Conservation (phyloP, 805 yeast genomes). For the Priceomyces haplophilus region DNA sequence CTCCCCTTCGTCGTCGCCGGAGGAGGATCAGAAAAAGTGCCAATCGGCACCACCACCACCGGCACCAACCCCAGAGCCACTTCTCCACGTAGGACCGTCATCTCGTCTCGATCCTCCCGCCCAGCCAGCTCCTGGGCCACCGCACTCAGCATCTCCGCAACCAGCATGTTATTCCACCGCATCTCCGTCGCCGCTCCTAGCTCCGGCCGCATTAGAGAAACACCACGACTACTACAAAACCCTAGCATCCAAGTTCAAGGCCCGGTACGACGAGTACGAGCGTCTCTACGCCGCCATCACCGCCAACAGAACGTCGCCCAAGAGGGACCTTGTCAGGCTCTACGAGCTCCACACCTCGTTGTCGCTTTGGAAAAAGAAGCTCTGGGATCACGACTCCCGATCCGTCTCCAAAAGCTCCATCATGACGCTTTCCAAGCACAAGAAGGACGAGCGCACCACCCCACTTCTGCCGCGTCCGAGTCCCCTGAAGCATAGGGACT, state of each 20-base stretch:
- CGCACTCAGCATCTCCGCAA: neutral
- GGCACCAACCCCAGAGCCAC: too few species aligned
- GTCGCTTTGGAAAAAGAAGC: slow-evolving; percentile 52
- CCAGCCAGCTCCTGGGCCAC: neutral
- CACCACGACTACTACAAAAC: slow-evolving; percentile 32
- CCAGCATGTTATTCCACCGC: neutral
- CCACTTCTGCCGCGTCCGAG: slow-evolving; percentile 2
- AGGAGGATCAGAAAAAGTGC: slow-evolving; percentile 10
- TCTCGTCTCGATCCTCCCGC: neutral
- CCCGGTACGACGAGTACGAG: slow-evolving; percentile 48
- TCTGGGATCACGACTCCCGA: slow-evolving; percentile 47
- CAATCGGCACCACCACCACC: slow-evolving; percentile 30
- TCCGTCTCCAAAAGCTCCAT: slow-evolving; percentile 29
- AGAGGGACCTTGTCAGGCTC: slow-evolving; percentile 35
- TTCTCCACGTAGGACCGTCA: neutral
- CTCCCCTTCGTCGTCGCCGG: slow-evolving; percentile 12
- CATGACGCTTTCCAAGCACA: slow-evolving; percentile 39
- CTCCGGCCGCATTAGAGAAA: too few species aligned
- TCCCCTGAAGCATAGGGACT: neutral
- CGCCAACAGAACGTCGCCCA: slow-evolving; percentile 6
- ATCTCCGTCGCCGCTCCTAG: neutral
- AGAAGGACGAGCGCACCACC: slow-evolving; percentile 16
- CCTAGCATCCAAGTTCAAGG: slow-evolving; percentile 47
- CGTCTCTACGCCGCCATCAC: slow-evolving; percentile 35
- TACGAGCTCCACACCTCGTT: slow-evolving; percentile 50